Percentiles rank a stretch among this genome's conserved stretches.
Conservation (phyloP, 352 stramenopile species). For the Phytophthora citrophthora region DNA sequence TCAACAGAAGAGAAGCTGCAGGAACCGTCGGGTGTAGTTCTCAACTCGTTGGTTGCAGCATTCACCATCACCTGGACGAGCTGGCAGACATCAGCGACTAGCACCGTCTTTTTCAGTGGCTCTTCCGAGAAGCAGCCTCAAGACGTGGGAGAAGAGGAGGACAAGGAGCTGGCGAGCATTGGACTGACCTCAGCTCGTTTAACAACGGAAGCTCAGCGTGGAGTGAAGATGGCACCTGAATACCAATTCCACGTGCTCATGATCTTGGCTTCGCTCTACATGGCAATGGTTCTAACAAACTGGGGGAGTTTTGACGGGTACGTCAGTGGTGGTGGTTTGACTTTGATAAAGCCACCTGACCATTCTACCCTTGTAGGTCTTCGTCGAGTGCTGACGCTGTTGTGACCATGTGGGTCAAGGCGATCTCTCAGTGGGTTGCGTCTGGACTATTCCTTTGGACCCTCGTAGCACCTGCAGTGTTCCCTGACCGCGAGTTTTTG, state of each 20-base stretch:
- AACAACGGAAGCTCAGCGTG: constrained; percentile 14
- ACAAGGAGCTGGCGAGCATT: constrained; percentile 42
- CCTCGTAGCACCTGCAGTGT: constrained; percentile 90
- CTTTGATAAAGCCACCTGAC: constrained; percentile 3
- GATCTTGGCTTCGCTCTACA: constrained; percentile 78
- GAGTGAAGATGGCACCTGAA: constrained; percentile 46
- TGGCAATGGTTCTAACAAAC: constrained; percentile 86
- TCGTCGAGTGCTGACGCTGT: constrained; percentile 56
- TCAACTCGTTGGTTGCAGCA: constrained; percentile 62
- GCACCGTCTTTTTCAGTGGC: constrained; percentile 61
- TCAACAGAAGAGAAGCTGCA: constrained; percentile 39
- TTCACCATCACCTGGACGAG: constrained; percentile 75
- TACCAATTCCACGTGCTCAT: constrained; percentile 83
- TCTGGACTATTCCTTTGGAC: constrained; percentile 95
- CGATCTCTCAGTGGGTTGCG: constrained; percentile 92
- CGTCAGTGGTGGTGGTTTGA: background rate
- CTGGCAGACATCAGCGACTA: constrained; percentile 71
- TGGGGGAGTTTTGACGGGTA: constrained; percentile 73
- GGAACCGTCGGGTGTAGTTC: constrained; percentile 45
- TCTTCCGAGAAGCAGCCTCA: constrained; percentile 32
- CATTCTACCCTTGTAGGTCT: constrained; percentile 24
- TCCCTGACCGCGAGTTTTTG: constrained; percentile 93
- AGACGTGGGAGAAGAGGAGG: constrained; percentile 24
- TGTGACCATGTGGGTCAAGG: constrained; percentile 96
- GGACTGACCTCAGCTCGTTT: constrained; percentile 20